These are phyloP conservation scores for Theileria sp. DNA, from an alignment of 169 alveolate species.

Conservation along the genomic window DNA sequence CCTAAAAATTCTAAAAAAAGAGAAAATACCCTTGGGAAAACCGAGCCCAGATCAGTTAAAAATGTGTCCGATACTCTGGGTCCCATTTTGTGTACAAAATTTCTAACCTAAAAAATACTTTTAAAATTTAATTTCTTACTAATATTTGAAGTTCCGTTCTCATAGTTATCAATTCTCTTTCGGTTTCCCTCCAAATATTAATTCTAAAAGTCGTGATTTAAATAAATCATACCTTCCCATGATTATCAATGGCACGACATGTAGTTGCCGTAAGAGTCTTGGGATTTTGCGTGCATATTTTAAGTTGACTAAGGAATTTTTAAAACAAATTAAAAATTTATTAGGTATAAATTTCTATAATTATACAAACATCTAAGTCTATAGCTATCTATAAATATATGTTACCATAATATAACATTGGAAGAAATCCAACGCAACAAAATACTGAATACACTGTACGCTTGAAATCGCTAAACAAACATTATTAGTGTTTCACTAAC, in stretches of 20 bases:
- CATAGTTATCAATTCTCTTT: slow-evolving; percentile 80
- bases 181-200: slow-evolving; percentile 85
- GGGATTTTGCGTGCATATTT: slow-evolving; percentile 75
- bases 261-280: slow-evolving; percentile 71
- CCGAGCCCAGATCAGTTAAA: slow-evolving; percentile 73
- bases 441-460: slow-evolving; percentile 51
- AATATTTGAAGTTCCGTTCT: slow-evolving; percentile 81
- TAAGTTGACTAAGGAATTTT: slow-evolving; percentile 54
- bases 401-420: slow-evolving; percentile 66
- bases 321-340: too few species aligned
- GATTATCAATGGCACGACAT: slow-evolving; percentile 64
- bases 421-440: slow-evolving; percentile 64
- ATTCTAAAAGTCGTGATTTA: slow-evolving; percentile 35
- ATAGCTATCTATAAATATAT: background rate
- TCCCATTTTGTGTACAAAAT: slow-evolving; percentile 77
- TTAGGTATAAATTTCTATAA: background rate
- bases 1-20: slow-evolving; percentile 15
- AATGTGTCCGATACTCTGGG: slow-evolving; percentile 80
- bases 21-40: slow-evolving; percentile 73
- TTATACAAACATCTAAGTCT: background rate
- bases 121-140: slow-evolving; percentile 32
- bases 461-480: slow-evolving; percentile 38
- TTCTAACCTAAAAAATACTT: slow-evolving; percentile 43
- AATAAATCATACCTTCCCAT: slow-evolving; percentile 58
- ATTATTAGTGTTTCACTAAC: slow-evolving; percentile 5